phyloP scores from a whole-genome alignment of 2,329 filamentous ascomycete species.

The Thielaviopsis populi region DNA sequence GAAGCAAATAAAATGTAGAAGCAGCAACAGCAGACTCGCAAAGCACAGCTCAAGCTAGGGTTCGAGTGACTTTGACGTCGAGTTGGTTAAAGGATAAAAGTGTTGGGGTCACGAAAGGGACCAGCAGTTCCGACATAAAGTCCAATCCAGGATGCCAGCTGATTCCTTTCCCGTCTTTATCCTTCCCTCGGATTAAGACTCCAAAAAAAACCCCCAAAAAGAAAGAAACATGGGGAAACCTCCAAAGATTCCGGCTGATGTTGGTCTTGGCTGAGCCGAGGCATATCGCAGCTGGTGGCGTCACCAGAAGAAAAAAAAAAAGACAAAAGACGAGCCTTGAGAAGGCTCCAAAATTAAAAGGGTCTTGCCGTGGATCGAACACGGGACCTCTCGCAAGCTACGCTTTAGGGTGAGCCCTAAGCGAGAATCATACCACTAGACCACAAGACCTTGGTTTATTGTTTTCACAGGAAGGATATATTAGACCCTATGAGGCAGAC shows the following conservation, averaged over 20 bases:
- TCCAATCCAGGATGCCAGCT: not conserved
- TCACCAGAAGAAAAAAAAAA: too few species aligned
- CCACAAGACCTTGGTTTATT: slow-evolving; percentile 30
- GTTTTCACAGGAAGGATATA: too few species aligned
- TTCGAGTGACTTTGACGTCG: not conserved
- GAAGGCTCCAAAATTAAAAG: not conserved
- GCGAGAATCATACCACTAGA: slow-evolving; percentile 59
- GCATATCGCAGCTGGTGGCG: too few species aligned
- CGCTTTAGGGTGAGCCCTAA: slow-evolving; percentile 37
- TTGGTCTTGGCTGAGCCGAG: not conserved
- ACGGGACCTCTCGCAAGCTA: slow-evolving; percentile 3
- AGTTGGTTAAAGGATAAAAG: not conserved
- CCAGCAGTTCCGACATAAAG: too few species aligned
- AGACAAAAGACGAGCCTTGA: not conserved
- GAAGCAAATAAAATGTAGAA: too few species aligned
- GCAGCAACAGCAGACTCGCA: too few species aligned
- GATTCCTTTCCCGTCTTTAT: not conserved
- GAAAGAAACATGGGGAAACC: not conserved
- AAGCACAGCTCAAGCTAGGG: too few species aligned
- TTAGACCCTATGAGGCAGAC: too few species aligned
- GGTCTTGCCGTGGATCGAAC: slow-evolving; percentile 11
- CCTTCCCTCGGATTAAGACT: not conserved
- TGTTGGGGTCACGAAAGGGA: too few species aligned
- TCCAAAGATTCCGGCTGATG: not conserved
- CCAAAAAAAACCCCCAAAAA: slow-evolving; percentile 7